These are phyloP conservation scores for Carex sylvatica DNA, from an alignment of 202 grass and related monocot species.

Conservation along the genomic window DNA sequence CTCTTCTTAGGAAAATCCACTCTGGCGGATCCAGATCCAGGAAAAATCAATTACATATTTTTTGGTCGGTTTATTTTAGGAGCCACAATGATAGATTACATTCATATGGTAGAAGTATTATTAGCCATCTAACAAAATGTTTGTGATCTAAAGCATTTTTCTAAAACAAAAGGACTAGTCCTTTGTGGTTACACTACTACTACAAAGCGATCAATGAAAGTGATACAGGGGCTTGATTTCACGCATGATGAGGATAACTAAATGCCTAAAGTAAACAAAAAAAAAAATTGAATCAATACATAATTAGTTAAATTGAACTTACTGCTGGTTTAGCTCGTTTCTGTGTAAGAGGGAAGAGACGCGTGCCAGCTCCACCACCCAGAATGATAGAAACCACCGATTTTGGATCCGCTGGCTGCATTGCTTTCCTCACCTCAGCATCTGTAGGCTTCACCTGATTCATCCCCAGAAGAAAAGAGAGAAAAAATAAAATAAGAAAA, in stretches of 20 bases:
- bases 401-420: slow-evolving; percentile 38
- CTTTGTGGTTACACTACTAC: background rate
- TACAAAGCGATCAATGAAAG: background rate
- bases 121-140: background rate
- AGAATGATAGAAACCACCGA: slow-evolving; percentile 68
- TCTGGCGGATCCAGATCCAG: background rate
- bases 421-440: slow-evolving; percentile 15
- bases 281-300: background rate
- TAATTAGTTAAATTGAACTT: slow-evolving; percentile 17
- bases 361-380: slow-evolving; percentile 61
- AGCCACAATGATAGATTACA: background rate
- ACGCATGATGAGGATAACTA: background rate
- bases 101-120: background rate
- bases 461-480: background rate
- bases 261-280: background rate
- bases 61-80: background rate
- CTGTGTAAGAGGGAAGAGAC: slow-evolving; percentile 71
- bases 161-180: background rate
- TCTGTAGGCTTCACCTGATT: slow-evolving; percentile 34
- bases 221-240: background rate
- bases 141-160: background rate
- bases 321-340: slow-evolving; percentile 80
- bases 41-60: background rate
- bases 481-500: background rate
- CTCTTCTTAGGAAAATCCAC: background rate